Evolutionary conservation across 2,329 filamentous ascomycete genomes (phyloP).

Genomic region (Podosphaera xanthii): DNA sequence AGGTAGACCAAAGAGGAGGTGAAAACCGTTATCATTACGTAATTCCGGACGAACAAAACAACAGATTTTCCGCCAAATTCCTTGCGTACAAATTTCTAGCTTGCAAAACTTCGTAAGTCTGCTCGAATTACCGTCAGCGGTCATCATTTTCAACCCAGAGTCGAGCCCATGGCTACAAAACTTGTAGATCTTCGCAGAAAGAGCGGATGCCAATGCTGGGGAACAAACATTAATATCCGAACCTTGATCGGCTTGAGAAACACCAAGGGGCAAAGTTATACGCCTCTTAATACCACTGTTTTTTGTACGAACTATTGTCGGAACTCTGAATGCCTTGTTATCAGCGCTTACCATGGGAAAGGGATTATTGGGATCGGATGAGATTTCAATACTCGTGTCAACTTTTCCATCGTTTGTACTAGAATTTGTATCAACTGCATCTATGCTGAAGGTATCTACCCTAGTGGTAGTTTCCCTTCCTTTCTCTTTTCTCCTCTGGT

Average conservation of each 20-base stretch:
- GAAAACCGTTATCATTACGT: background rate
- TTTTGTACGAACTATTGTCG: background rate
- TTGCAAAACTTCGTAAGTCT: background rate
- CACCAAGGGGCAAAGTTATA: background rate
- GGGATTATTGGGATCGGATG: no score
- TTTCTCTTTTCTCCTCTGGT: background rate
- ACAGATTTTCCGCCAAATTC: background rate
- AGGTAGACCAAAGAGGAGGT: background rate
- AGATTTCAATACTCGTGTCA: background rate
- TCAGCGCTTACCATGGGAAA: background rate
- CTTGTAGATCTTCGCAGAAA: background rate
- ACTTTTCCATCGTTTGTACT: background rate
- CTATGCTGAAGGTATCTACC: background rate
- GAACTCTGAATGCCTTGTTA: background rate
- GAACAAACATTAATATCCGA: background rate
- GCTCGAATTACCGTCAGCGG: background rate
- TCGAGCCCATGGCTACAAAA: background rate
- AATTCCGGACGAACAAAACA: background rate
- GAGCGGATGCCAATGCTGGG: background rate
- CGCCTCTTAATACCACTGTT: background rate
- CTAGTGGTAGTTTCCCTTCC: background rate
- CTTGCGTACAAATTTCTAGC: background rate
- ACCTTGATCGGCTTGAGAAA: background rate
- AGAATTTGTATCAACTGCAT: background rate
- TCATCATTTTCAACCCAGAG: background rate